Base-by-base conservation (phyloP, 371 early-diverging fungal genomes). In the Coemansia sp. region DNA sequence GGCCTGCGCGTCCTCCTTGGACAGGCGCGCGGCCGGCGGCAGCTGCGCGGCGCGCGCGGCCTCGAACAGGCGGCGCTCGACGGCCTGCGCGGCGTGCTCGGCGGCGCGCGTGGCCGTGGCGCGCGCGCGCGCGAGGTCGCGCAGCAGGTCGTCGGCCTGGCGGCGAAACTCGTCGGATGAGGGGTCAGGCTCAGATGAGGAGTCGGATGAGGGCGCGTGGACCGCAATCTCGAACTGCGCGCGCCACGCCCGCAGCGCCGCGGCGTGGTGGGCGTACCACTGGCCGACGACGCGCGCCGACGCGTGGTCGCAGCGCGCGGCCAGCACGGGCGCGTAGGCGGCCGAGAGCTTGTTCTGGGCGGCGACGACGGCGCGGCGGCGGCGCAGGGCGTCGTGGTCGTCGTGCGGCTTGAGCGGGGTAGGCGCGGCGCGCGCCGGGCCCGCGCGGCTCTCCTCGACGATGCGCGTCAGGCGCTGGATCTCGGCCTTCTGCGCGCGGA, bases 401-500 rank as follows among this genome's bases (percentile, higher is more conserved):
- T 10, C 3, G 43, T 43, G 43, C 43, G 43, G 14, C 68, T 50
- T n/a, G n/a, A n/a, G n/a, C n/a, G n/a, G n/a, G n/a, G n/a, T n/a
- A n/a, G n/a, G n/a, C n/a, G n/a, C n/a, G n/a, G n/a, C n/a, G n/a
- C n/a, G n/a, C n/a, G 18, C 40, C 4, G 40, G 33, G 11, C 62
- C 57, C 14, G 37, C 36, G 24, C 12, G 29, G n/a, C 24, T 11
- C 38, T 29, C 12, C 5, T 74, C 68, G 9, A 77, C 56, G 56
- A 80, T 80, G 38, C 61, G 51, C 69, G 81, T 82, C 44, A 85
- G 72, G 24, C 82, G 60, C 37, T 66, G 72, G 31, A 85, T 81
- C 52, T 84, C 83, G 54, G 80, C 77, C 24, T 82, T 74, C 66
- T 84, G 81, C 56, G 83, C 84, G 52, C 80, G 77, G 56, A 87